phyloP scores from a whole-genome alignment of 495 filamentous ascomycete genomes.

The Trichocladium uniseriatum region DNA sequence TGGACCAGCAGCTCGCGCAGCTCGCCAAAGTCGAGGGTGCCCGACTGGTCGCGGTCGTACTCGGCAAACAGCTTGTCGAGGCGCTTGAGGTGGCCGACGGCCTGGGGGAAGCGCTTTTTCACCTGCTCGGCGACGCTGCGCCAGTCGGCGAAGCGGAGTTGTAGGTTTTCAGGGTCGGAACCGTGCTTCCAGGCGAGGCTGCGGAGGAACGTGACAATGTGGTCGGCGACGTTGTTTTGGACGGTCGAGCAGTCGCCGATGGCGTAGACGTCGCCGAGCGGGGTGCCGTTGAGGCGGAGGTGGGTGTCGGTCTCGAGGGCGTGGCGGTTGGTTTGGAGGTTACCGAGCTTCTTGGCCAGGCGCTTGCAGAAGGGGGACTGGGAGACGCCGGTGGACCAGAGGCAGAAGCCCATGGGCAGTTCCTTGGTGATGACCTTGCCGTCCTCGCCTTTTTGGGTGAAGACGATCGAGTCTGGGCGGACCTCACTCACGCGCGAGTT shows the following conservation, averaged over 20 bases:
- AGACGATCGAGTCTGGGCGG: constrained; percentile 69
- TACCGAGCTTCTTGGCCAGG: constrained; percentile 61
- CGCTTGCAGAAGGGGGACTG: constrained; percentile 71
- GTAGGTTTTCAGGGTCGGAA: constrained; percentile 71
- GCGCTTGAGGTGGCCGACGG: constrained; percentile 77
- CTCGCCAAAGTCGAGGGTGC: constrained; percentile 89
- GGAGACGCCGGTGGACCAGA: constrained; percentile 96
- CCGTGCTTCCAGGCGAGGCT: constrained; percentile 87
- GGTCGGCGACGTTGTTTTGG: constrained; percentile 86
- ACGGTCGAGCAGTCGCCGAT: constrained; percentile 97
- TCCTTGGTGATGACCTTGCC: constrained; percentile 77
- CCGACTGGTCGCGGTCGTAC: constrained; percentile 87
- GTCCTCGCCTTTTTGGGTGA: constrained; percentile 66
- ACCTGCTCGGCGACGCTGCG: constrained; percentile 69
- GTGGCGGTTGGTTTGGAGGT: constrained; percentile 72
- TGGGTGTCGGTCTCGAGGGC: constrained; percentile 95
- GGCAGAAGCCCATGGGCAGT: constrained; percentile 89
- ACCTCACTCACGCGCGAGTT: constrained; percentile 91
- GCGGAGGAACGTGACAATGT: constrained; percentile 81
- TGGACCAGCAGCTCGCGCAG: constrained; percentile 78
- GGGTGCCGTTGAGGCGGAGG: constrained; percentile 82
- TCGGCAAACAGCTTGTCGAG: constrained; percentile 81
- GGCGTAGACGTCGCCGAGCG: constrained; percentile 90
- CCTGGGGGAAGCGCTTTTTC: constrained; percentile 85
- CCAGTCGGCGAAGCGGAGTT: constrained; percentile 84